Evolutionary conservation across 1,284 basidiomycete species (phyloP).

Genomic region (Pseudozyma pruni): DNA sequence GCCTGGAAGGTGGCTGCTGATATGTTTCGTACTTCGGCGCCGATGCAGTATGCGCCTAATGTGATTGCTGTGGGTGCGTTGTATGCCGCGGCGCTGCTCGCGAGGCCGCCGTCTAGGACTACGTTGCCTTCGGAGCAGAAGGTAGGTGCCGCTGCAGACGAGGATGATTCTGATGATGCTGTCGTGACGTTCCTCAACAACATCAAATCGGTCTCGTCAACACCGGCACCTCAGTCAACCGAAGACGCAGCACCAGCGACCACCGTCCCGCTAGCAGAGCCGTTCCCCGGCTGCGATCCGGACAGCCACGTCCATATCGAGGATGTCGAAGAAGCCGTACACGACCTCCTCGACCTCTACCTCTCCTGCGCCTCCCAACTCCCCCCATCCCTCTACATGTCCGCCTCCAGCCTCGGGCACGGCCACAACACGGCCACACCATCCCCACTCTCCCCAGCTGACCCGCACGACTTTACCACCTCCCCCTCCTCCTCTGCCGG

Average conservation of each 20-base stretch:
- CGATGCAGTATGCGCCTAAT: conserved; percentile 59
- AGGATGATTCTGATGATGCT: not conserved
- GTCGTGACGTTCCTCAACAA: conserved; percentile 9
- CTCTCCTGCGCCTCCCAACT: conserved; percentile 26
- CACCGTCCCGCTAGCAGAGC: conserved; percentile 26
- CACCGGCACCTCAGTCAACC: conserved; percentile 10
- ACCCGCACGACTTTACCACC: conserved; percentile 15
- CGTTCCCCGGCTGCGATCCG: conserved; percentile 19
- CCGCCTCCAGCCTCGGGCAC: not conserved
- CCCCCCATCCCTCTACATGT: conserved; percentile 38
- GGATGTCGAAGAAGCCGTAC: conserved; percentile 50
- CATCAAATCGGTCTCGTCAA: conserved; percentile 20
- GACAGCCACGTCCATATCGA: conserved; percentile 24
- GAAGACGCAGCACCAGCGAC: not conserved
- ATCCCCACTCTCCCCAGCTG: conserved; percentile 45
- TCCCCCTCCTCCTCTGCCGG: conserved; percentile 30
- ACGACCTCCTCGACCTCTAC: conserved; percentile 53
- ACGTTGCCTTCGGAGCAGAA: not conserved
- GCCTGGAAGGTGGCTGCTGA: conserved; percentile 64
- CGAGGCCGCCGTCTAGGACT: conserved; percentile 23
- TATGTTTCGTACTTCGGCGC: conserved; percentile 53
- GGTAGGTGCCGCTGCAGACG: not conserved
- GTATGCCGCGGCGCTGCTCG: conserved; percentile 52
- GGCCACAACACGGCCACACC: conserved; percentile 16
- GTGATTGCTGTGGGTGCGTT: conserved; percentile 59